Percentiles rank a stretch among this genome's conserved stretches.
Conservation (phyloP, 1,284 basidiomycete genomes). For the Puccinia polysora region DNA sequence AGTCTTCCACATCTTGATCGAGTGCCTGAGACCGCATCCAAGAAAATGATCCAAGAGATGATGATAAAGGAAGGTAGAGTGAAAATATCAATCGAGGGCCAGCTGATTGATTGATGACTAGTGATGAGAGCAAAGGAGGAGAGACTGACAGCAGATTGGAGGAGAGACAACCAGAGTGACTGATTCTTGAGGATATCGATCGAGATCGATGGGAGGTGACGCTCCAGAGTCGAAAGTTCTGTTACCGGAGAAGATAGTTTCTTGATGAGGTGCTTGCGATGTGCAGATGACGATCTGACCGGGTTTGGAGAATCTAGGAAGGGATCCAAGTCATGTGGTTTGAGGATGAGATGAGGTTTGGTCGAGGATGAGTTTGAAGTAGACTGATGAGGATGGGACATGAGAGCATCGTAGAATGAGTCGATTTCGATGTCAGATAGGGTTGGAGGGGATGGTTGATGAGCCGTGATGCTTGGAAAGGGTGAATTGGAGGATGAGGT, state of each 20-base stretch:
- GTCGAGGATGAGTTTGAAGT: not conserved
- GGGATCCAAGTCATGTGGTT: not conserved
- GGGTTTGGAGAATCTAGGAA: not conserved
- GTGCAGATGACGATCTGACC: not conserved
- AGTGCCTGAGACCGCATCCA: not conserved
- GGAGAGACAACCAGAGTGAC: conserved; percentile 15
- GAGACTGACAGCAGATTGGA: conserved; percentile 27
- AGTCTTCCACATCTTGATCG: conserved; percentile 9
- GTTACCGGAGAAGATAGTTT: conserved; percentile 12
- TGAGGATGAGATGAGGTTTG: not conserved
- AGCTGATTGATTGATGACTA: not conserved
- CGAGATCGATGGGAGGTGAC: not conserved
- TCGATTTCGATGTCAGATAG: not conserved
- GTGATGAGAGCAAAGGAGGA: not conserved
- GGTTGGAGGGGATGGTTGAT: not conserved
- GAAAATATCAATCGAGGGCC: not conserved
- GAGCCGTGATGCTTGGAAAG: not conserved
- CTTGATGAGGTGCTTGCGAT: conserved; percentile 7
- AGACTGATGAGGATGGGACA: conserved; percentile 9
- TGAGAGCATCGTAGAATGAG: conserved; percentile 28
- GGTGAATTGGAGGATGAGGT: not conserved
- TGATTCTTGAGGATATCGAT: conserved; percentile 17
- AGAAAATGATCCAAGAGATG: not conserved
- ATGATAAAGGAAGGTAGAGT: not conserved
- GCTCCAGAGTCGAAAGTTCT: not conserved